phyloP scores from a whole-genome alignment of 306 rosid species.

The Spatholobus suberectus region DNA sequence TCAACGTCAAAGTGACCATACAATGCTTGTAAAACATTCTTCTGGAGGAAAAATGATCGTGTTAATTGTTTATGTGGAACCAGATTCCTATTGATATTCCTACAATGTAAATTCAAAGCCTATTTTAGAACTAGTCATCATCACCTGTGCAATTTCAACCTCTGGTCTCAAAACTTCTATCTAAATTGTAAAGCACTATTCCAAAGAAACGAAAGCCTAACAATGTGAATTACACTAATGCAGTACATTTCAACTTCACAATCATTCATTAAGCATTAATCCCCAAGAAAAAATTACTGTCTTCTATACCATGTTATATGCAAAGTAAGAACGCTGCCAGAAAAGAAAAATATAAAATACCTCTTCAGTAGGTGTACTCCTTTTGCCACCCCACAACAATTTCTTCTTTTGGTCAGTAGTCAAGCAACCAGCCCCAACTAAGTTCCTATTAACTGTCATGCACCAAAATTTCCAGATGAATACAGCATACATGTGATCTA shows the following conservation, averaged over 20 bases:
- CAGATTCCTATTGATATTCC: neutral
- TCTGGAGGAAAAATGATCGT: no score
- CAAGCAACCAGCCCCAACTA: constrained; percentile 73
- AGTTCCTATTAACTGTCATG: constrained; percentile 80
- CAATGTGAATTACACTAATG: neutral
- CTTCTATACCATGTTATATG: neutral
- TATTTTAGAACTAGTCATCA: neutral
- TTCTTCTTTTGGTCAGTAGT: constrained; percentile 98
- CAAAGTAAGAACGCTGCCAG: neutral
- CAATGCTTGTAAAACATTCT: no score
- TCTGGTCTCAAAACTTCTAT: neutral
- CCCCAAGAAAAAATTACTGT: neutral
- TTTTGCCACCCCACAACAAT: constrained; percentile 94
- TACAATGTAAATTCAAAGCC: neutral
- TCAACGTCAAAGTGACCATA: no score
- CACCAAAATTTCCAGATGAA: constrained; percentile 40
- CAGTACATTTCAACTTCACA: neutral
- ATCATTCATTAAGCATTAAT: neutral
- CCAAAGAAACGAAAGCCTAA: neutral
- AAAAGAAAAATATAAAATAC: constrained; percentile 45
- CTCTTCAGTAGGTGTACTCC: constrained; percentile 74
- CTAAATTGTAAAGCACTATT: neutral
- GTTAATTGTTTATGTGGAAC: neutral
- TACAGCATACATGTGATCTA: constrained; percentile 17
- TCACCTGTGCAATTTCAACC: neutral